Base-by-base conservation (phyloP, 352 stramenopile species). In the Globisporangium okanoganense region DNA sequence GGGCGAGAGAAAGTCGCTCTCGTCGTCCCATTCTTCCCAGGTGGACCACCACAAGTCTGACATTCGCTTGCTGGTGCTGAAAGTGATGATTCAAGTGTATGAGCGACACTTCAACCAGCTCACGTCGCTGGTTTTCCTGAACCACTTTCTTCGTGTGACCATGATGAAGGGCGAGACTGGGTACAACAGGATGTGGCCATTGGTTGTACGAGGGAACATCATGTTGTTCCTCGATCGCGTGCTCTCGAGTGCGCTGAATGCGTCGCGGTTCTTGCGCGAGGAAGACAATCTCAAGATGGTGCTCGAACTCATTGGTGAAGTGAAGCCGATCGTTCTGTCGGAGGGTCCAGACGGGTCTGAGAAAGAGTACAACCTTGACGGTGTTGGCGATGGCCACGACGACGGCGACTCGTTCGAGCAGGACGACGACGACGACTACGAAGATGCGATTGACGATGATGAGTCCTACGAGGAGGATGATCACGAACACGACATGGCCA, bases 71-170 rank as follows among this genome's bases (percentile, higher is more conserved):
- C 58, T 95, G 22, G 85, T 93, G 35, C 54, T 95, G 10, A 94
- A 94, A 62, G 82, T 92, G 31, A 95, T 95, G 86, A 93, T 93
- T 50, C 81, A 93, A 61, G 52, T 95, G 0, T 95, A 92, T 57
- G 85, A 95, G 58, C 79, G 83, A 5, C 82, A 95, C 56, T 92
- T 84, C 41, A 82, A 71, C 27, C 71, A 92, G 29, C 69, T 95
- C 27, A 80, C 71, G 25, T 94, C 86, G n/a, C 64, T 95, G 0
- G 65, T 82, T 47, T 95, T 95, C 52, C 62, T 95, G 24, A 95
- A 94, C 49, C 86, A 93, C 52, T 80, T 95, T 24, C 61, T 95
- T 33, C 77, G 79, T 41, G 80, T 88, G 29, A 90, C 78, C 16
- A 95, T 94, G 85, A 88, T 90, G 66, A 74, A 72, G 51, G 64